Evolutionary conservation across 768 basidiomycete genomes (phyloP).

Genomic region (Mycena belliarum): DNA sequence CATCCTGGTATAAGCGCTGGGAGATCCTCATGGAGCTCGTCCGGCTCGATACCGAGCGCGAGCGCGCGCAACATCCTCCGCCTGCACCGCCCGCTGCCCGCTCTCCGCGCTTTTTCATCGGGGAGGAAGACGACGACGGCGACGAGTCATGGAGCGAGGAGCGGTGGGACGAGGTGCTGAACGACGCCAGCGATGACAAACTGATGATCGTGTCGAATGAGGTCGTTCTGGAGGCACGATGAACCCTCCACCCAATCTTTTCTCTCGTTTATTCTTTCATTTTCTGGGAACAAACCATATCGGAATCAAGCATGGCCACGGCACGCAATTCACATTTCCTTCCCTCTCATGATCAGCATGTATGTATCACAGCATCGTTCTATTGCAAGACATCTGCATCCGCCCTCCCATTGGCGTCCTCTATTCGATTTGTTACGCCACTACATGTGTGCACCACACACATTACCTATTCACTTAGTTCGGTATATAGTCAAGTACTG

Average conservation of each 20-base stretch:
- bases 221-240: not conserved
- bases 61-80: not conserved
- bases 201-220: conserved; percentile 6
- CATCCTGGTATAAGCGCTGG: conserved; percentile 57
- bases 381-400: not conserved
- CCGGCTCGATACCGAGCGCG: conserved; percentile 29
- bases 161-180: conserved; percentile 13
- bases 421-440: not conserved
- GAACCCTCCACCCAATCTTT: too few species aligned
- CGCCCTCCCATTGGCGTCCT: not conserved
- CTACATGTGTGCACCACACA: not conserved
- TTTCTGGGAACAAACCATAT: not conserved
- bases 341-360: not conserved
- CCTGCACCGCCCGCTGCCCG: not conserved
- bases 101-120: conserved; percentile 20
- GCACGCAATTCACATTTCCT: not conserved
- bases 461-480: not conserved
- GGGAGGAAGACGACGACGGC: conserved; percentile 10
- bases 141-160: conserved; percentile 19
- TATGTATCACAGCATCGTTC: not conserved
- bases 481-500: not conserved
- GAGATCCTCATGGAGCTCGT: conserved; percentile 50
- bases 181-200: not conserved
- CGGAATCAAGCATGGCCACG: not conserved
- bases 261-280: not conserved